phyloP scores from a whole-genome alignment of 192 early-diverging fungal species.

The Entomortierella chlamydospora region DNA sequence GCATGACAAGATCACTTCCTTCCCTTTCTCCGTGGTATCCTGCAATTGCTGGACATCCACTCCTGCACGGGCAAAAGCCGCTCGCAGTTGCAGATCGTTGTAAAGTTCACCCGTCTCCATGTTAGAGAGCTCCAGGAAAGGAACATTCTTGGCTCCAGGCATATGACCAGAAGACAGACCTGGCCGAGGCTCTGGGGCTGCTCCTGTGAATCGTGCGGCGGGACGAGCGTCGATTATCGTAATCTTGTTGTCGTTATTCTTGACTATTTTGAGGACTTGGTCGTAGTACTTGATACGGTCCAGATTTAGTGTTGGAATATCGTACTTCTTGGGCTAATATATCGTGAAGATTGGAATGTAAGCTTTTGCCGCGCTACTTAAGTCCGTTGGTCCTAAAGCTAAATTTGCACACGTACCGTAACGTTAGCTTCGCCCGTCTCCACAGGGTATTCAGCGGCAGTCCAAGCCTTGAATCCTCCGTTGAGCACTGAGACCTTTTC shows the following conservation, averaged over 20 bases:
- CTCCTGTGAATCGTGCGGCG: constrained; percentile 72
- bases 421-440: constrained; percentile 55
- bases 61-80: constrained; percentile 67
- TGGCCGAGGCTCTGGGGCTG: constrained; percentile 81
- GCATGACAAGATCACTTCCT: constrained; percentile 84
- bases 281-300: constrained; percentile 62
- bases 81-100: constrained; percentile 60
- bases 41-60: constrained; percentile 66
- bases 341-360: neutral
- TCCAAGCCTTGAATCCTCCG: constrained; percentile 91
- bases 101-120: constrained; percentile 66
- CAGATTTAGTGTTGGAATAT: constrained; percentile 30
- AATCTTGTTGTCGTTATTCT: constrained; percentile 42
- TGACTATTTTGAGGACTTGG: constrained; percentile 65
- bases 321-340: constrained; percentile 51
- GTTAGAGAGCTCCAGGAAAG: constrained; percentile 69
- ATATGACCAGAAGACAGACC: constrained; percentile 86
- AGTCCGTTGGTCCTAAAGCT: neutral
- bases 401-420: constrained; percentile 23
- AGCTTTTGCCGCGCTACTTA: neutral
- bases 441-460: constrained; percentile 60
- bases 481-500: constrained; percentile 87
- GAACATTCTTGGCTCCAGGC: constrained; percentile 82
- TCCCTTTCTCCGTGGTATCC: constrained; percentile 11
- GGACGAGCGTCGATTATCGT: constrained; percentile 82